Evolutionary conservation across 257 asterid species (phyloP), one percentile per base, ranked within the genome.

Genomic region (Knoxia roxburghii): DNA sequence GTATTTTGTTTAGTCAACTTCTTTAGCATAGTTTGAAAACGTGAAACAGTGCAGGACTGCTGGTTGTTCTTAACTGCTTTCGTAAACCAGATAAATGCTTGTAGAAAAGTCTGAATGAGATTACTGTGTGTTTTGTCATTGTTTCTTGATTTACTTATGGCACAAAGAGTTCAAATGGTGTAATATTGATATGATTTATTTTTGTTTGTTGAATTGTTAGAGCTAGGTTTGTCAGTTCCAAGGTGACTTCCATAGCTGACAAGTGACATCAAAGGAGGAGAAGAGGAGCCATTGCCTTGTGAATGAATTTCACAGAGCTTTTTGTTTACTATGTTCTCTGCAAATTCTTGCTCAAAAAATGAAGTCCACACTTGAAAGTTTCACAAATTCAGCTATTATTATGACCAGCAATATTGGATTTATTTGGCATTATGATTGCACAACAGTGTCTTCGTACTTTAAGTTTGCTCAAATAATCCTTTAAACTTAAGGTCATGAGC

Each of bases 211-310:
- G 73, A 70, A 73, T 66, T 33, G 15, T 48, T 82, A 91, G 98
- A 89, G 96, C 77, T 89, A 70, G 96, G 98, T 63, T 74, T 79
- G 51, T 91, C 98, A 1, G 95, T 86, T 50, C 96, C 98, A 45
- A 91, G 96, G 96, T 89, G 96, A 91, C 71, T 55, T 71, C 45
- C 73, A 43, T 79, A 53, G 82, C 82, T 67, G 88, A 73, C 63
- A 52, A n/a, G 20, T 7, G 17, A n/a, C 69, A 59, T n/a, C n/a
- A n/a, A n/a, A n/a, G n/a, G n/a, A n/a, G n/a, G n/a, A n/a, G n/a
- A 9, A 37, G 39, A 32, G 61, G 82, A 76, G 71, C 73, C 73
- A 26, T 35, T 40, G 63, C 72, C 45, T 71, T 73, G 79, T 76
- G 77, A 66, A 66, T 39, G 76, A 78, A 72, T 63, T 70, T n/a